phyloP scores from a whole-genome alignment of 2,329 filamentous ascomycete genomes.

The Ophiostoma quercus region DNA sequence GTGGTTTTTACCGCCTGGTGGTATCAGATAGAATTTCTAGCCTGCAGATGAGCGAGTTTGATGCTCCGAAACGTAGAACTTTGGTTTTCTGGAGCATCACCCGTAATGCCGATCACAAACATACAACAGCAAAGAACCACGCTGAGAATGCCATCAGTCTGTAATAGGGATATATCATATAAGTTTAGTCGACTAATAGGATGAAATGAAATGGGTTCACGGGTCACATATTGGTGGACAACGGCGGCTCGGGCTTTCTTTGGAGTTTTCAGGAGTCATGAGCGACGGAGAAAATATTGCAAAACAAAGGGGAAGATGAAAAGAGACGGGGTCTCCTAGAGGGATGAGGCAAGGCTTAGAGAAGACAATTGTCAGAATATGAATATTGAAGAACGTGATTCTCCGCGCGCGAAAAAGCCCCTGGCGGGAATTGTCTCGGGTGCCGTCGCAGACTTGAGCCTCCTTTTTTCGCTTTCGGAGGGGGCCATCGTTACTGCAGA shows the following conservation, averaged over 20 bases:
- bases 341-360: not conserved
- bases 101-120: conserved; percentile 10
- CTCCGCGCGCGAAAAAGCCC: not conserved
- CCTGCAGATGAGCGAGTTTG: not conserved
- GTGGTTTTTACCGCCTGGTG: no score
- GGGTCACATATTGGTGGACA: not conserved
- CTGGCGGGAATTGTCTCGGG: not conserved
- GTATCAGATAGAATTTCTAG: not conserved
- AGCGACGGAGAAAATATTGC: not conserved
- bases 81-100: not conserved
- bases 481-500: not conserved
- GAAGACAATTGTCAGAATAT: not conserved
- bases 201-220: not conserved
- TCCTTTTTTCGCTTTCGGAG: not conserved
- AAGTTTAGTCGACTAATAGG: not conserved
- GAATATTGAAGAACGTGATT: not conserved
- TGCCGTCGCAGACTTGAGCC: conserved; percentile 10
- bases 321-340: not conserved
- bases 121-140: not conserved
- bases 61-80: not conserved
- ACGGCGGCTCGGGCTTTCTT: not conserved
- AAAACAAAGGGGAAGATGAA: conserved; percentile 1
- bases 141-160: not conserved
- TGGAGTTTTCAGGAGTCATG: not conserved
- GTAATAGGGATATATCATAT: not conserved